Base-by-base conservation (phyloP, 306 rosid genomes). In the Senna tora region DNA sequence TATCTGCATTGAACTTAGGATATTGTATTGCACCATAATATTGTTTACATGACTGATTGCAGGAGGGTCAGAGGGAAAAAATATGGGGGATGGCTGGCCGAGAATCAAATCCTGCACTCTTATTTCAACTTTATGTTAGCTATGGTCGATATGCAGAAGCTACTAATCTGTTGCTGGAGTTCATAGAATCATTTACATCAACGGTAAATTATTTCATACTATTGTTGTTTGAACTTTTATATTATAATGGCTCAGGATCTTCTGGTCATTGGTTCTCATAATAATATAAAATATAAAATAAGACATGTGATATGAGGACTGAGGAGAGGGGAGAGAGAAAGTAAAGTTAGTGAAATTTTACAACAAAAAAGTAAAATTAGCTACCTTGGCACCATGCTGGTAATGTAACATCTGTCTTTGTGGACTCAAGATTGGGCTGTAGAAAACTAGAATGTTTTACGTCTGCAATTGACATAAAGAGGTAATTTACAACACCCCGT, bases 111-210 rank as follows among this genome's bases (percentile, higher is more conserved):
- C 91, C 91, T 15, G 94, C 98, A 58, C 86, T 87, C 39, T 87
- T 94, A 70, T 89, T 94, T 76, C 92, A 84, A 79, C 80, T 91
- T 55, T 91, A 86, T 87, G 96, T 94, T 72, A 88, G 78, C 71
- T 91, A 82, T 73, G 95, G 97, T 70, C 91, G 98, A 77, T 89
- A 80, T 76, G 72, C 89, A 38, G 97, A 94, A 75, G 97, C 99
- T 82, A 87, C 97, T 10, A 87, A 85, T 86, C 84, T 91, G 62
- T 81, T 94, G 85, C 88, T 91, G 2, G 95, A 87, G 77, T 82
- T 74, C 81, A 58, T 94, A 43, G 95, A 87, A 74, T 87, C 90
- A 20, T 84, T 77, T 75, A 88, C 95, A 69, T 85, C 91, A 65
- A 72, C 65, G 97, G 98, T 91, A 87, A 74, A 66, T 67, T 70